Base-by-base conservation (phyloP, 1,284 basidiomycete species). In the Cutaneotrichosporon arboriforme region DNA sequence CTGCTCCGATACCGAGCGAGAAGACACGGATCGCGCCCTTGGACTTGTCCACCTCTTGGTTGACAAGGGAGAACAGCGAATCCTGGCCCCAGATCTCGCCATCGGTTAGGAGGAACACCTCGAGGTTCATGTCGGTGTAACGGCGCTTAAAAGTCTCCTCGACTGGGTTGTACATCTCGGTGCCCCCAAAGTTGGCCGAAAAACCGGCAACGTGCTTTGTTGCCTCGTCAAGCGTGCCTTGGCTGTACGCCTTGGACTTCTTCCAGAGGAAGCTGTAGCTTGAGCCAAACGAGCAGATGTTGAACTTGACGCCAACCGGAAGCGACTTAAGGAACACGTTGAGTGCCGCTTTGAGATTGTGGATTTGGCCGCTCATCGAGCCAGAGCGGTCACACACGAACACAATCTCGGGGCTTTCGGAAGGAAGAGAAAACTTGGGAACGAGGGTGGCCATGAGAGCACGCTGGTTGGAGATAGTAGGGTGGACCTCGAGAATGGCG, bases 21-120 rank as follows among this genome's bases (percentile, higher is more conserved):
- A 65, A 68, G 21, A 63, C 50, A 4, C 66, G 63, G 9, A 68
- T 42, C 9, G 44, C 34, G 14, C 57, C 57, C 13, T 51, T 55
- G 33, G 39, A 22, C n/a, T 44, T 37, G 2, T 31, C 39, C 2
- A 36, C 51, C 3, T 38, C 8, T 1, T 43, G 31, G 46, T 48
- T 51, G 42, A 66, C 51, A 10, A 50, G 33, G 5, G 35, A 13
- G 40, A 62, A 51, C 1, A 59, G 54, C 14, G 8, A 22, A 0
- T 57, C 51, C 43, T 63, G 55, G 20, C 59, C 55, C 59, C 60
- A 63, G n/a, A 63, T 61, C 31, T 60, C 65, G 22, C 66, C 65
- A 21, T 68, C 66, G 9, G 66, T 68, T 17, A 68, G 58, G 9
- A 67, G 37, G 44, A 68, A 63, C n/a, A 68, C 54, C 37, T 51